Base-by-base conservation (phyloP, 768 basidiomycete species). In the Hebeloma cylindrosporum region DNA sequence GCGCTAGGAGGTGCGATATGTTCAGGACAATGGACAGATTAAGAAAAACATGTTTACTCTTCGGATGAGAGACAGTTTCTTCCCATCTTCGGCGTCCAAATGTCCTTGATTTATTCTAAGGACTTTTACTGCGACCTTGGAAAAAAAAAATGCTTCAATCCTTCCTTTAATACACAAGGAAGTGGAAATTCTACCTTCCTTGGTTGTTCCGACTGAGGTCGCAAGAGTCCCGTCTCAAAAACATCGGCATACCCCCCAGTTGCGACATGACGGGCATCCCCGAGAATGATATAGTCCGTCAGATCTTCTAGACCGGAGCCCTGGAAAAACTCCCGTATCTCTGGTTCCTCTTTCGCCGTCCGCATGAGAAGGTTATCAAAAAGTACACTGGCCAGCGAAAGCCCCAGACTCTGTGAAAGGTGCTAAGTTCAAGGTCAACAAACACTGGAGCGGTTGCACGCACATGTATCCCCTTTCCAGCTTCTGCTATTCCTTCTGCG, bases 221-320 rank as follows among this genome's bases (percentile, higher is more conserved):
- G 38, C 10, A 25, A 11, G 17, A 25, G 22, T 4, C 10, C 28
- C 21, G 38, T 26, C 16, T 20, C n/a, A 7, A 16, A 39, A 14
- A 39, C 38, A 39, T 4, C 9, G n/a, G 38, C 21, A 17, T 13
- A 39, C 14, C 22, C 38, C n/a, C 38, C 38, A 5, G 6, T 7
- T 10, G 16, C 38, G 18, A 39, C n/a, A 22, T 10, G 6, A 26
- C 23, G 22, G 7, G 21, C 23, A 27, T 11, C 38, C 7, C 23
- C 8, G 7, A 26, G 5, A 3, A 44, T 13, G 23, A 45, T 45
- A 26, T 26, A 45, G 25, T 45, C 23, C 11, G 43, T 45, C 11
- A 45, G 33, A 26, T 35, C 35, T 26, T 29, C 33, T 5, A 36
- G 27, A 11, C 27, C 28, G 9, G 26, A 18, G 11, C 21, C 28